Conservation (phyloP, 225 moss, liverwort and hornwort genomes). For the Anthoceros angustus region DNA sequence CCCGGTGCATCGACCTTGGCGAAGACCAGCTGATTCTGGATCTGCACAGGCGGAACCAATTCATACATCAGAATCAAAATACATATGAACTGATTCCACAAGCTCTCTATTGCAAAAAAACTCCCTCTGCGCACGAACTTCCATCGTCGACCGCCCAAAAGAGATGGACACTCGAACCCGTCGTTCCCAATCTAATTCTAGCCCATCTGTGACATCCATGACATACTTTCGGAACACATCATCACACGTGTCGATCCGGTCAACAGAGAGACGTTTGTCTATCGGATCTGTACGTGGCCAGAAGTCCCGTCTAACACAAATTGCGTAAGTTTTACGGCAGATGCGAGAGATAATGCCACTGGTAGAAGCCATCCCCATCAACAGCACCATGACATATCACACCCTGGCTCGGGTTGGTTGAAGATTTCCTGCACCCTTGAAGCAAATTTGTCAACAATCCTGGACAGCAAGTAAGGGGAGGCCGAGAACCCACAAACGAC, state of each 20-base stretch:
- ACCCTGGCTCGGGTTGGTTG: constrained; percentile 37
- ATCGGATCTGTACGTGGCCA: not conserved
- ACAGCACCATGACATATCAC: constrained; percentile 45
- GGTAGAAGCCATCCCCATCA: constrained; percentile 22
- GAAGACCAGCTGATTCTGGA: too few species aligned
- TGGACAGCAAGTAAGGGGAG: constrained; percentile 39
- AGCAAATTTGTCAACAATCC: constrained; percentile 23
- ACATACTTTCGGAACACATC: not conserved
- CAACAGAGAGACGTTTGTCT: not conserved
- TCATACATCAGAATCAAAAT: too few species aligned
- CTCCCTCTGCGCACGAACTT: constrained; percentile 5
- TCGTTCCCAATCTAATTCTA: not conserved
- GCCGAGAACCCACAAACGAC: constrained; percentile 50
- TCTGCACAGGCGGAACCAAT: too few species aligned
- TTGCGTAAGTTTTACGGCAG: constrained; percentile 32
- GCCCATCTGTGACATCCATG: not conserved
- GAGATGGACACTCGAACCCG: constrained; percentile 8
- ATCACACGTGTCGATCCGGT: not conserved
- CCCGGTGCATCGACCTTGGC: too few species aligned
- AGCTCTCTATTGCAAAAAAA: constrained; percentile 6
- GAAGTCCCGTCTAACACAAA: constrained; percentile 9
- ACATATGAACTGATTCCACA: not conserved
- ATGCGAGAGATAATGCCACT: constrained; percentile 21
- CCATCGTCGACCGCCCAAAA: constrained; percentile 14
- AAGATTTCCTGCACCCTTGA: constrained; percentile 14